Evolutionary conservation across 2,329 filamentous ascomycete genomes (phyloP), one percentile per base, ranked within the genome.

Genomic region (Alternaria incomplexa): DNA sequence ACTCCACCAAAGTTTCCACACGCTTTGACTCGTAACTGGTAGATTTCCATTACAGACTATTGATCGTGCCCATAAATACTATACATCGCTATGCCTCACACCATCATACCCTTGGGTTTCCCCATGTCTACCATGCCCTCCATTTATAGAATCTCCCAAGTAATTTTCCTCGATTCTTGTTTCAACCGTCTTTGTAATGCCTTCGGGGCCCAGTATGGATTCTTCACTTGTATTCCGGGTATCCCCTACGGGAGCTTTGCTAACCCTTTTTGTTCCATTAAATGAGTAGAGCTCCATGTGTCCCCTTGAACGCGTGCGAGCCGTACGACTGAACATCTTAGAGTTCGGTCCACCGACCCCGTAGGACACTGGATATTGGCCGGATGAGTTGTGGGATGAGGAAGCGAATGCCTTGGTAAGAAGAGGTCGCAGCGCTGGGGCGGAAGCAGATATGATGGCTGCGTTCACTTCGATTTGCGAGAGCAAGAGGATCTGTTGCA

Each of bases 391-490:
- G 13, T 51, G 51, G 3, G 62, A 67, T 6, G 46, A 59, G 5
- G 56, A 51, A 5, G 25, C 26, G 20, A 68, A 68, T 4, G 59
- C 61, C 30, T 48, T 61, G 11, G 57, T 65, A 63, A 81, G 75
- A 20, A 81, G 69, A 3, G 80, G 79, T 7, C 75, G 75, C 17
- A 83, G 73, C 1, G 79, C 72, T 4, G 80, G 80, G 0, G 81
- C 69, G 1, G 76, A 81, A 3, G 81, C 77, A 6, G 81, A 80
- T 3, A 81, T 70, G 52, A 82, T 81, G 6, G 80, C 81, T 17
- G 81, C 67, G 61, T 79, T 79, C n/a, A 82, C 75, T 63, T 83
- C 81, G 53, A 82, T 74, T 60, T 79, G 77, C 63, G 78, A 79
- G 77, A 81, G 82, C n/a, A 82, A 59, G 20, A 72, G 67, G 28